Conservation (phyloP, 2,329 filamentous ascomycete genomes). For the Elsinoe necatrix region DNA sequence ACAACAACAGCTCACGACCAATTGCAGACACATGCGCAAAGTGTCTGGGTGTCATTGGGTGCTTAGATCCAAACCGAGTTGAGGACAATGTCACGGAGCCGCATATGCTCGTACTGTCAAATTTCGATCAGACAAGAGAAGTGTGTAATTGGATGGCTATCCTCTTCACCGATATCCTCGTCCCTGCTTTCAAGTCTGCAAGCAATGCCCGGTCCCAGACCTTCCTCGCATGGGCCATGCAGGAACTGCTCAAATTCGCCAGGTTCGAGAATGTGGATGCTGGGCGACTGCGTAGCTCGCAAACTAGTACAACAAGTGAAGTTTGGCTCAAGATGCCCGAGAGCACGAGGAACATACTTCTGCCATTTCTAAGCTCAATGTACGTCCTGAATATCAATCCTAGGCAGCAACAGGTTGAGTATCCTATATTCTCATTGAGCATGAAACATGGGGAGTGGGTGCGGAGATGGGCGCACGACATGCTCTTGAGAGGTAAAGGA, state of each 20-base stretch:
- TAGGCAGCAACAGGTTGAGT: constrained; percentile 35
- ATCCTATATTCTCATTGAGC: constrained; percentile 67
- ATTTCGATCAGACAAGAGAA: constrained; percentile 72
- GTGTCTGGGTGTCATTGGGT: constrained; percentile 82
- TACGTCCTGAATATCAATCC: constrained; percentile 56
- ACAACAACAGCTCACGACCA: constrained; percentile 57
- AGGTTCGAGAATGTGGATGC: constrained; percentile 56
- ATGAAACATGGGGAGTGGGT: constrained; percentile 75
- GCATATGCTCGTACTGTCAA: constrained; percentile 78
- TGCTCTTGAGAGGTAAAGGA: constrained; percentile 70
- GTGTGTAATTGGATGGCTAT: constrained; percentile 79
- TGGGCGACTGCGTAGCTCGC: constrained; percentile 44
- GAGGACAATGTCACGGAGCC: constrained; percentile 70
- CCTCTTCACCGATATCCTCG: constrained; percentile 75
- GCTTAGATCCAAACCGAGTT: constrained; percentile 81
- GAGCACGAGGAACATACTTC: constrained; percentile 68
- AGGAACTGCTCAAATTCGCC: constrained; percentile 73
- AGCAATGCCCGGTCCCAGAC: constrained; percentile 83
- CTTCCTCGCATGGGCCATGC: constrained; percentile 89
- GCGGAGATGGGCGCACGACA: constrained; percentile 67
- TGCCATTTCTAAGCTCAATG: constrained; percentile 76
- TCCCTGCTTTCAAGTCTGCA: constrained; percentile 83
- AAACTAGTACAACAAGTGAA: constrained; percentile 53
- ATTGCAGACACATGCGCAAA: constrained; percentile 68
- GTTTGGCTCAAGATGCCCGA: constrained; percentile 76